phyloP scores from a whole-genome alignment of 257 asterid genomes.

The Coffea eugenioides region DNA sequence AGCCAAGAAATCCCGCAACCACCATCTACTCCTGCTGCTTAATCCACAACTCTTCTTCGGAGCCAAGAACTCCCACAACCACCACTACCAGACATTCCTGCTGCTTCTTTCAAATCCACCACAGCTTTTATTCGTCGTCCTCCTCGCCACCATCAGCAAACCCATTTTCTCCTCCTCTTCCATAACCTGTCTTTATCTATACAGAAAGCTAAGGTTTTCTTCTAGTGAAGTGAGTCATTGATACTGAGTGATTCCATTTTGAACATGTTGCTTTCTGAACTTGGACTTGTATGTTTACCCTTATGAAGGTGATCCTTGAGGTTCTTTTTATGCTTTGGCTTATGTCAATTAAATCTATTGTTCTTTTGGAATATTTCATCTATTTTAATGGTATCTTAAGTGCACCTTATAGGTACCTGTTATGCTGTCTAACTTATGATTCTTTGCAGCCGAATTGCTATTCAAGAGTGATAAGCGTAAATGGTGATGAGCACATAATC shows the following conservation, averaged over 20 bases:
- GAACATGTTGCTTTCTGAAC: not conserved
- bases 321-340: not conserved
- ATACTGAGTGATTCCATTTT: not conserved
- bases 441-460: conserved; percentile 90
- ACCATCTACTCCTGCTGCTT: too few species aligned
- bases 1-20: too few species aligned
- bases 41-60: too few species aligned
- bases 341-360: not conserved
- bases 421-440: not conserved
- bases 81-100: too few species aligned
- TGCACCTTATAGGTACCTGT: not conserved
- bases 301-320: not conserved
- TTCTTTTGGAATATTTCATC: not conserved
- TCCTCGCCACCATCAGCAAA: too few species aligned
- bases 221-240: not conserved
- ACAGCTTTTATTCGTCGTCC: too few species aligned
- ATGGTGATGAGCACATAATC: conserved; percentile 75
- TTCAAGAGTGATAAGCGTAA: conserved; percentile 71
- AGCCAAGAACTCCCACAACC: too few species aligned
- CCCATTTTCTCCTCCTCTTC: too few species aligned
- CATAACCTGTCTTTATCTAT: too few species aligned
- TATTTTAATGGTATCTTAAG: not conserved
- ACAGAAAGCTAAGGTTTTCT: too few species aligned
- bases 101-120: too few species aligned
- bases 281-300: not conserved